Evolutionary conservation across 306 rosid species (phyloP), one percentile per base, ranked within the genome.

Genomic region (Echinosophora koreensis): DNA sequence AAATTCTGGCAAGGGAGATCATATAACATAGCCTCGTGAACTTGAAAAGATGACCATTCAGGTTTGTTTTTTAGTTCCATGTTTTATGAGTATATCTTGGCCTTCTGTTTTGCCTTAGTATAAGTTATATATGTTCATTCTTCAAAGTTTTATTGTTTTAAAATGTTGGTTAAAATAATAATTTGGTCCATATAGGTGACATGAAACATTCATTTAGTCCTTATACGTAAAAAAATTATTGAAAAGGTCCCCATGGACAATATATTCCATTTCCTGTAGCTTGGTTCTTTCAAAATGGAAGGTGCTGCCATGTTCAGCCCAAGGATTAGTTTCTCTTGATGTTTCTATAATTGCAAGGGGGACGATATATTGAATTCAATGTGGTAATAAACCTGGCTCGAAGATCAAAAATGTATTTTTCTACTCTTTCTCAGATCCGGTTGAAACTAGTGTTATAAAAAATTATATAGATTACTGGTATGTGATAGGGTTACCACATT

Each of bases 401-500:
- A 41, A 60, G 60, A 50, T 49, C 13, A 32, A 12, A 62, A 9
- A 16, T 35, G 9, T 55, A 6, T 17, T 52, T 14, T 3, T 30
- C 27, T 41, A 27, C 4, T 39, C 57, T 3, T 50, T 55, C 44
- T 28, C 9, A 51, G 5, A 47, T 73, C 57, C 57, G 68, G 59
- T 69, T 66, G 39, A 73, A 39, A 59, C 15, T 71, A 37, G 22
- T 38, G 42, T 17, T 60, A 2, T 52, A 30, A 30, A 28, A 28
- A 28, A 28, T 28, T 28, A 77, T 64, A n/a, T n/a, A n/a, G n/a
- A n/a, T n/a, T 17, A 30, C 82, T 92, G 98, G 98, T 94, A 61
- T 94, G 92, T 71, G 98, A 94, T 67, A 90, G 97, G 11, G 98
- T 97, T 44, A 94, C 98, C 46, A 94, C 98, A 50, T 94, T 92